Evolutionary conservation across 1,139 yeast species (phyloP).

Genomic region (Schizosaccharomyces versatilis): DNA sequence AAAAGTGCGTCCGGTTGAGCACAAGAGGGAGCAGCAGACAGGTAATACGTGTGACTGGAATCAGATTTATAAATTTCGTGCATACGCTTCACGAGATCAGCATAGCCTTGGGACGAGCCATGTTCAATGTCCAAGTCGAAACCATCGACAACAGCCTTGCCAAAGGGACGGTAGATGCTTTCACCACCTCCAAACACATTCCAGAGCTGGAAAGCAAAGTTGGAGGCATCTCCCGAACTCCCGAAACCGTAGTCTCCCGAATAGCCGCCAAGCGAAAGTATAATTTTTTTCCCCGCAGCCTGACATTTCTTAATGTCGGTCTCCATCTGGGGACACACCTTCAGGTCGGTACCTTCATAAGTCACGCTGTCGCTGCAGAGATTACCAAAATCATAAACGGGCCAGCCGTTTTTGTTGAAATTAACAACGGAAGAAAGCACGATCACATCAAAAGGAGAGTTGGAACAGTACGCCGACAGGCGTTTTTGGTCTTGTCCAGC

Average conservation of each 20-base stretch:
- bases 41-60: conserved; percentile 33
- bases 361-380: conserved; percentile 13
- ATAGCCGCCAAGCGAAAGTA: conserved; percentile 78
- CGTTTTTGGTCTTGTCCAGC: background rate
- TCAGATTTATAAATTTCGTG: conserved; percentile 30
- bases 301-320: conserved; percentile 68
- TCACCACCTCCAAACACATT: conserved; percentile 49
- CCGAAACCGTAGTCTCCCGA: conserved; percentile 55
- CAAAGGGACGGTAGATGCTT: conserved; percentile 45
- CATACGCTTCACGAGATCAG: conserved; percentile 30
- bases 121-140: conserved; percentile 53
- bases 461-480: background rate
- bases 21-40: conserved; percentile 92
- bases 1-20: conserved; percentile 71
- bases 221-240: conserved; percentile 36
- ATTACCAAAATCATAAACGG: background rate
- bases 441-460: background rate
- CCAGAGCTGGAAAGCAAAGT: conserved; percentile 62
- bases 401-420: background rate
- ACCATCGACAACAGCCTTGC: conserved; percentile 43
- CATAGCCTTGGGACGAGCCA: conserved; percentile 29
- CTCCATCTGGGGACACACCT: conserved; percentile 20
- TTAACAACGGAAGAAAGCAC: background rate
- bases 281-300: conserved; percentile 45
- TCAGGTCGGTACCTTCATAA: conserved; percentile 16